phyloP scores from a whole-genome alignment of 2,329 filamentous ascomycete species.

The Diaporthe sp. region DNA sequence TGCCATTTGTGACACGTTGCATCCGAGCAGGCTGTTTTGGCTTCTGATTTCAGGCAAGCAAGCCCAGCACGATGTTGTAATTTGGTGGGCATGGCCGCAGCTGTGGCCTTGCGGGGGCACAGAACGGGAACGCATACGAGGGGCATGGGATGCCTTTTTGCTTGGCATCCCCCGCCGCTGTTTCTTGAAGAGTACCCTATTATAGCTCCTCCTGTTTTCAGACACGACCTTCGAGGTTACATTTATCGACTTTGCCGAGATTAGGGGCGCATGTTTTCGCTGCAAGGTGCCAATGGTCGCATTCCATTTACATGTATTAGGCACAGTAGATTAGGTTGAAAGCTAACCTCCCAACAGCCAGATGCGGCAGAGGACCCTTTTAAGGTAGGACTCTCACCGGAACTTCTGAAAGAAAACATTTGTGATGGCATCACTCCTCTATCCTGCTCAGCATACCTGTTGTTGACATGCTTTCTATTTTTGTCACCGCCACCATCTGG shows the following conservation, averaged over 20 bases:
- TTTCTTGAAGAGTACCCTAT: not conserved
- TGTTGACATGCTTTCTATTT: not conserved
- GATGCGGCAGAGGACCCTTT: not conserved
- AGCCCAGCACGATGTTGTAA: not conserved
- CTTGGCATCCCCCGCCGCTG: conserved; percentile 1
- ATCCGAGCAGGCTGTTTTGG: not conserved
- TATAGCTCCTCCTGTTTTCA: not conserved
- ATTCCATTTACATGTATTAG: not conserved
- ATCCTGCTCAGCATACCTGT: no score
- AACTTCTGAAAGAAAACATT: not conserved
- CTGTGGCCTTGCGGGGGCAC: not conserved
- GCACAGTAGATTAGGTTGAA: not conserved
- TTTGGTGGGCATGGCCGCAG: not conserved
- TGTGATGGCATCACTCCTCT: no score
- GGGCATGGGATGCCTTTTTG: not conserved
- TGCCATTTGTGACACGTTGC: not conserved
- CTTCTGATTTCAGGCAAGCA: not conserved
- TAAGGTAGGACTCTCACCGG: not conserved
- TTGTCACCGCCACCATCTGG: not conserved
- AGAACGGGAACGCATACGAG: not conserved
- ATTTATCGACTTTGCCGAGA: not conserved
- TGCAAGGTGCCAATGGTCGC: conserved; percentile 13
- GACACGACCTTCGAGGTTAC: not conserved
- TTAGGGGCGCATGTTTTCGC: not conserved
- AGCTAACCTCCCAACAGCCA: not conserved